A percentile compares a stretch with the other conserved stretches of the same genome.
Conservation (phyloP, 2,329 filamentous ascomycete species). For the Exophiala sp. region DNA sequence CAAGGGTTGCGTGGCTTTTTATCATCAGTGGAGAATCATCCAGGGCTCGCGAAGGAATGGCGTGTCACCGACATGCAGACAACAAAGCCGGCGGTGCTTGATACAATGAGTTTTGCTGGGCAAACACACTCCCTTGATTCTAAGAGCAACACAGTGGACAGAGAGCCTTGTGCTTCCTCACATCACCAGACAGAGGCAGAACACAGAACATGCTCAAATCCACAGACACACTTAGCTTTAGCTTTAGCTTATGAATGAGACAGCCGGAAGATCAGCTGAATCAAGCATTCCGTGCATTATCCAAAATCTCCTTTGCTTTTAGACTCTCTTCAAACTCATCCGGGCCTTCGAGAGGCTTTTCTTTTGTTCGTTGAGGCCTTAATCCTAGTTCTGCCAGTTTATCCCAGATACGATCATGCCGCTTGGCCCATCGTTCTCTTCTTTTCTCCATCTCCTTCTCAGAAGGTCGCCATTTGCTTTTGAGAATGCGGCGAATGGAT, state of each 20-base stretch:
- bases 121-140: neutral
- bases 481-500: constrained; percentile 78
- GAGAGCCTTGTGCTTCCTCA: neutral
- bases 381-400: constrained; percentile 47
- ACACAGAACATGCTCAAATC: constrained; percentile 5
- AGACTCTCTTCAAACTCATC: constrained; percentile 27
- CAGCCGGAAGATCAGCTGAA: constrained; percentile 10
- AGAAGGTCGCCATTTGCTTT: constrained; percentile 44
- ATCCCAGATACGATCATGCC: constrained; percentile 43
- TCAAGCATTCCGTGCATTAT: constrained; percentile 21
- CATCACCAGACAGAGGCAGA: neutral
- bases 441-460: constrained; percentile 38
- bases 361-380: constrained; percentile 49
- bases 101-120: neutral
- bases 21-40: neutral
- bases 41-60: neutral
- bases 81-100: neutral
- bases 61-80: neutral
- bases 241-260: constrained; percentile 6
- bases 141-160: neutral
- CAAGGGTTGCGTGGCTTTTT: constrained; percentile 1
- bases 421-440: constrained; percentile 41
- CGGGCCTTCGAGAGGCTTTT: constrained; percentile 19
- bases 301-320: constrained; percentile 22
- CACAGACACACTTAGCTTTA: neutral